These are phyloP conservation scores for Calonectria naviculata DNA, from an alignment of 2,329 filamentous ascomycete genomes.

Conservation along the genomic window DNA sequence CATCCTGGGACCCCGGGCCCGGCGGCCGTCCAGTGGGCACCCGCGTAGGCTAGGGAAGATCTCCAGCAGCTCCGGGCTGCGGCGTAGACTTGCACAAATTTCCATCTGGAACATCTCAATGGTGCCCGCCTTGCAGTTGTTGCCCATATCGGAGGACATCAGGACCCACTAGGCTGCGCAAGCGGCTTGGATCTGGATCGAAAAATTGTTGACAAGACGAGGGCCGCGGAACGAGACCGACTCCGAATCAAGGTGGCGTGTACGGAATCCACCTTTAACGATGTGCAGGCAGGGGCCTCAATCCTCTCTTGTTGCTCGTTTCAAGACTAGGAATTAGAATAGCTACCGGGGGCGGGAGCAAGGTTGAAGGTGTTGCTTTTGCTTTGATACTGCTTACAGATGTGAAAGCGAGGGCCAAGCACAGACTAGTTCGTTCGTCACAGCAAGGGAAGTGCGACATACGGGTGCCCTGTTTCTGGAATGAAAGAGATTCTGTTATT, in stretches of 20 bases:
- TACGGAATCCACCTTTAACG: constrained; percentile 28
- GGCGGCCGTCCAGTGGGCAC: constrained; percentile 27
- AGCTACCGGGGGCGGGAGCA: neutral
- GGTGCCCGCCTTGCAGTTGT: constrained; percentile 39
- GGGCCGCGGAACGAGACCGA: constrained; percentile 21
- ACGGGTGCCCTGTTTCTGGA: constrained; percentile 36
- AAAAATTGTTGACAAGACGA: constrained; percentile 33
- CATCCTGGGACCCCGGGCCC: constrained; percentile 21
- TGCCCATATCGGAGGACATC: constrained; percentile 24
- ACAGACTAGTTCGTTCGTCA: constrained; percentile 16
- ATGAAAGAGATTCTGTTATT: constrained; percentile 24
- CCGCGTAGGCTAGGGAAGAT: constrained; percentile 37
- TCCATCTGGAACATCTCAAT: constrained; percentile 39
- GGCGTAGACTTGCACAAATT: constrained; percentile 34
- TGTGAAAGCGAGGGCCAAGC: constrained; percentile 13
- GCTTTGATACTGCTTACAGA: constrained; percentile 4
- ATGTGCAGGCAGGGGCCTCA: constrained; percentile 29
- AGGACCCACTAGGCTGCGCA: constrained; percentile 37
- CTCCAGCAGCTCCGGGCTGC: constrained; percentile 31
- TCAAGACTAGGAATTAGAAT: neutral
- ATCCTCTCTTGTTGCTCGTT: constrained; percentile 21
- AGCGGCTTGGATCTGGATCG: constrained; percentile 42
- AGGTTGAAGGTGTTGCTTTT: constrained; percentile 15
- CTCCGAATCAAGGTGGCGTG: constrained; percentile 30
- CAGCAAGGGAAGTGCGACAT: constrained; percentile 27